These are phyloP conservation scores for Neurospora intermedia DNA, from an alignment of 495 filamentous ascomycete genomes.

Conservation along the genomic window DNA sequence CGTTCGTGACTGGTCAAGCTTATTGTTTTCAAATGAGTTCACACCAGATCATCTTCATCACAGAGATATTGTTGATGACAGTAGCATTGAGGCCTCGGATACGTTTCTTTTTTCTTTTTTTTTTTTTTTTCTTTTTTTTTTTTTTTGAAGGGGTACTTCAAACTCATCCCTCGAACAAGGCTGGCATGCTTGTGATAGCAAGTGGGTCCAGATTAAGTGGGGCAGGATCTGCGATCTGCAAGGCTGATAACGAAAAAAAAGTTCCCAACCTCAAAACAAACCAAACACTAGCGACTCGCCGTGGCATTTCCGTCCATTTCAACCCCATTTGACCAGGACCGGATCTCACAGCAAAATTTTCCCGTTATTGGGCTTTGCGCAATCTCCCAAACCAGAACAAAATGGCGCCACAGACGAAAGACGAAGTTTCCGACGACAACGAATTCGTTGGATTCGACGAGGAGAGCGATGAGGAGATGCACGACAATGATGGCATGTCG, in stretches of 20 bases:
- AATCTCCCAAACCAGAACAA: background rate
- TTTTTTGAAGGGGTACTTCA: background rate
- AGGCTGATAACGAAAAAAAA: conserved; percentile 28
- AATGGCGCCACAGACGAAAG: conserved; percentile 8
- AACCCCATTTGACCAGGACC: background rate
- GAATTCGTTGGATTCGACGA: conserved; percentile 28
- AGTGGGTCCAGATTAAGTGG: background rate
- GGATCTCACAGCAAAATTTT: background rate
- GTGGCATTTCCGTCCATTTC: conserved; percentile 3
- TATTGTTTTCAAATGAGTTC: no score
- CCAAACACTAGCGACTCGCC: conserved; percentile 1
- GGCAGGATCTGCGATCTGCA: conserved; percentile 12
- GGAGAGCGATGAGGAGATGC: conserved; percentile 12
- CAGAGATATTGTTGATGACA: no score
- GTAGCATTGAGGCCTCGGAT: no score
- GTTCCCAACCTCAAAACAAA: conserved; percentile 1
- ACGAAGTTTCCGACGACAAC: conserved; percentile 17
- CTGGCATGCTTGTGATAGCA: conserved; percentile 2
- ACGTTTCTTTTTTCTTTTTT: no score
- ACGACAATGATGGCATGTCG: conserved; percentile 3
- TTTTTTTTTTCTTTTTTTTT: no score
- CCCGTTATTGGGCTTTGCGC: background rate
- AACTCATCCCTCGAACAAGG: conserved; percentile 3
- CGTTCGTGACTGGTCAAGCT: no score
- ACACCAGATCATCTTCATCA: no score